Evolutionary conservation across 371 early-diverging fungal genomes (phyloP), one percentile per base, ranked within the genome.

Genomic region (Encephalitozoon cuniculi): DNA sequence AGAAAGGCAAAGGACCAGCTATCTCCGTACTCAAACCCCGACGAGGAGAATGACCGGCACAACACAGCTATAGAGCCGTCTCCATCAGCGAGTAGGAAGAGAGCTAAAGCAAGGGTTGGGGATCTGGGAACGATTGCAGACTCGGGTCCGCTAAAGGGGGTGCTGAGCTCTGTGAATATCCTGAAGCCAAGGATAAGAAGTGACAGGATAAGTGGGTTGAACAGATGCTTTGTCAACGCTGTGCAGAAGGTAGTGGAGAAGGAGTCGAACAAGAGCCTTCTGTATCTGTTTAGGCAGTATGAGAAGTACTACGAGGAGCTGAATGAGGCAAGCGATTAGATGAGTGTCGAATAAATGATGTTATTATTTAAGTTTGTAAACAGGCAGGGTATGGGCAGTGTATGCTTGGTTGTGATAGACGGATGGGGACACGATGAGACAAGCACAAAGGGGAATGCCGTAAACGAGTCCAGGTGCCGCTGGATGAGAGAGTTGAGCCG

Each of bases 361-460:
- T 23, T 68, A 12, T 59, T 59, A 34, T 34, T 59, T 59, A 59
- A 37, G 59, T 5, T 15, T 59, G 59, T 32, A 28, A 59, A 32
- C n/a, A 37, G 59, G 21, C 8, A 34, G 52, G 26, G 0, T 26
- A 65, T 65, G 46, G 18, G 41, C 21, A 83, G 81, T 39, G 81
- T 81, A 49, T 85, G 86, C 63, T 66, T 85, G 8, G 77, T 84
- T 21, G 71, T 84, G 30, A 75, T 85, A 28, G 86, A 86, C 77
- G 86, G 86, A 63, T 86, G 79, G 81, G 86, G 86, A 11, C 40
- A 66, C 64, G 37, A 68, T 4, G 52, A 54, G 23, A 63, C 49
- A 9, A 40, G 49, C 4, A 73, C n/a, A 9, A 52, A 72, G 41
- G 54, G 39, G 7, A 76, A 82, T 71, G 80, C 70, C 0, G 78